Evolutionary conservation across 148 eudicot genomes (phyloP), one percentile per base, ranked within the genome.

Genomic region (Polygonum aviculare): DNA sequence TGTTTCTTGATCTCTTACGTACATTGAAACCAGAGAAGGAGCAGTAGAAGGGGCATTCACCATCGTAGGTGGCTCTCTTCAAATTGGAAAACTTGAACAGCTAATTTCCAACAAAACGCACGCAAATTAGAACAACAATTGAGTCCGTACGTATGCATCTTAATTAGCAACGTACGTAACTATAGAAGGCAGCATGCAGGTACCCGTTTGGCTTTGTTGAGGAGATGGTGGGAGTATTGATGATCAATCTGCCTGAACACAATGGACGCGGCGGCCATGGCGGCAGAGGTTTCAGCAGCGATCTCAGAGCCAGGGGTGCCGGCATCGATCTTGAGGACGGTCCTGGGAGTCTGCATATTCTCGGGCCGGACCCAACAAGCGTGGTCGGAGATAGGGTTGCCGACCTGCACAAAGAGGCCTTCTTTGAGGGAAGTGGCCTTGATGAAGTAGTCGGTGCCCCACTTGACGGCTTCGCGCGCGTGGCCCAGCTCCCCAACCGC

Each of bases 11-110:
- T 33, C 12, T 57, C 36, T 74, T 88, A 91, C 36, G 72, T 88
- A 91, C 96, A 47, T 91, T 80, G 40, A 75, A 91, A 69, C 97
- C 98, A 0, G 98, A 94, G 83, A 62, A 84, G 39, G 98, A 90
- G 82, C 98, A 94, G 72, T 94, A 94, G 86, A 90, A 94, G 51
- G 97, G 98, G 82, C 98, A 94, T 78, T 88, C 91, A 72, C 98
- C 97, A 47, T 87, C 90, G 21, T 65, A 91, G 74, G 93, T 88
- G 81, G 91, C 97, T 80, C 78, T 80, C 62, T 87, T 75, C 1
- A 74, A 67, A 76, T 80, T 81, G 36, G 97, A 94, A 76, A 94
- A 91, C 21, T 74, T 47, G 75, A 90, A 94, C 40, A 94, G 87
- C 97, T 93, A 26, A 26, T 26, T 7, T 44, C 47, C 7, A 44